Percentiles rank a stretch among this genome's conserved stretches.
These are phyloP conservation scores for Phycomyces nitens DNA, from an alignment of 192 early-diverging fungal genomes.

Conservation along the genomic window DNA sequence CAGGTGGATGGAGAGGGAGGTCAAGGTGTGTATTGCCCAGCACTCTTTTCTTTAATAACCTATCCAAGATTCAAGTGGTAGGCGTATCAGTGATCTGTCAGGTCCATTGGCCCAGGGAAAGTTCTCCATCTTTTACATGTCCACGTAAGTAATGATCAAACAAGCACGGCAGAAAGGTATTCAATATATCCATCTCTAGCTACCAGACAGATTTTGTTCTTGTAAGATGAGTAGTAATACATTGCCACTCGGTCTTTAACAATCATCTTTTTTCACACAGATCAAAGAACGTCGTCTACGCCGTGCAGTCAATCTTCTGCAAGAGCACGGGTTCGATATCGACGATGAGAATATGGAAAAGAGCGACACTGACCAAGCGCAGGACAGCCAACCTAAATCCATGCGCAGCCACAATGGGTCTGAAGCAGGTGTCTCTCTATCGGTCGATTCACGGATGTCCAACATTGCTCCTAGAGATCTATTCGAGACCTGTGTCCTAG, in stretches of 20 bases:
- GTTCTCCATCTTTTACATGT: conserved; percentile 72
- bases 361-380: neutral
- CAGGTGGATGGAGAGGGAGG: conserved; percentile 60
- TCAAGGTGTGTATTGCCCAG: conserved; percentile 41
- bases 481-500: conserved; percentile 38
- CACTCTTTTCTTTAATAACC: too few species aligned
- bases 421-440: neutral
- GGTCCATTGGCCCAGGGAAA: conserved; percentile 53
- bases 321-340: conserved; percentile 39
- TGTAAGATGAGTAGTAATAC: too few species aligned
- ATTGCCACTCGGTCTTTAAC: too few species aligned
- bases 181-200: neutral
- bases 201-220: conserved; percentile 73
- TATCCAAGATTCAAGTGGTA: conserved; percentile 34
- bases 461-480: neutral
- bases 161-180: neutral
- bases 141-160: conserved; percentile 34
- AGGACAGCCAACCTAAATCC: too few species aligned
- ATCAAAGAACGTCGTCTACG: conserved; percentile 58
- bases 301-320: conserved; percentile 50
- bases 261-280: too few species aligned
- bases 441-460: neutral
- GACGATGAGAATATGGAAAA: conserved; percentile 36
- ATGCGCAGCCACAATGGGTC: too few species aligned
- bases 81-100: conserved; percentile 57